A percentile compares a stretch with the other conserved stretches of the same genome.
Conservation (phyloP, 495 filamentous ascomycete species). For the Talaromyces proteolyticus region DNA sequence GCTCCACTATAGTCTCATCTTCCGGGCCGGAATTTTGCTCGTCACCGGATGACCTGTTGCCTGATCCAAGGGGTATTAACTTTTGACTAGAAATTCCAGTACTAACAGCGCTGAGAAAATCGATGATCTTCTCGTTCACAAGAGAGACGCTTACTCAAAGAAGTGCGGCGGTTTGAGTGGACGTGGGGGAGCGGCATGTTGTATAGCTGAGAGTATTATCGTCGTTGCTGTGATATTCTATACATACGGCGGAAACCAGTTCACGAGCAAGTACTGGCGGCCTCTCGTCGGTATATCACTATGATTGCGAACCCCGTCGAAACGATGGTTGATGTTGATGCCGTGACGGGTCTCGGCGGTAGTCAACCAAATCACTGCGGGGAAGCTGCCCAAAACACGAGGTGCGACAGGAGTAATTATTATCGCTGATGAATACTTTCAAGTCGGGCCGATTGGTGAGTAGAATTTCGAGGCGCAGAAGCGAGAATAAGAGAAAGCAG, state of each 20-base stretch:
- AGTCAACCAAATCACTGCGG: neutral
- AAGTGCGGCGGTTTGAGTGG: conserved; percentile 26
- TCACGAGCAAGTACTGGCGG: too few relatives aligned
- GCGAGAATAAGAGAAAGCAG: neutral
- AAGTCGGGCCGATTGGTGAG: neutral
- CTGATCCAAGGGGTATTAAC: conserved; percentile 18
- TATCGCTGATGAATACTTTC: neutral
- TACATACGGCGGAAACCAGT: too few relatives aligned
- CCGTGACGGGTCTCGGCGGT: neutral
- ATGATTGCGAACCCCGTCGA: too few relatives aligned
- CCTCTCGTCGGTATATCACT: too few relatives aligned
- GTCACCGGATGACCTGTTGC: conserved; percentile 51
- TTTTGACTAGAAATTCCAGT: too few relatives aligned
- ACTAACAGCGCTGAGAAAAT: too few relatives aligned
- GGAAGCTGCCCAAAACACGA: neutral
- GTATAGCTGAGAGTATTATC: neutral
- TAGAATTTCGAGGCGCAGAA: neutral
- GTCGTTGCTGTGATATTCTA: too few relatives aligned
- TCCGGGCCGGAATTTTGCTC: conserved; percentile 45
- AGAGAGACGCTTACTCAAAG: conserved; percentile 22
- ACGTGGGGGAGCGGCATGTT: conserved; percentile 24
- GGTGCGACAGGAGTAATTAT: neutral
- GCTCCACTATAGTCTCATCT: conserved; percentile 75
- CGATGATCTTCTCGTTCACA: too few relatives aligned
- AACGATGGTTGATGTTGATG: conserved; percentile 4